Percentiles rank a stretch among this genome's conserved stretches.
These are phyloP conservation scores for Zygotorulaspora mrakii DNA, from an alignment of 1,139 yeast genomes.

Conservation along the genomic window DNA sequence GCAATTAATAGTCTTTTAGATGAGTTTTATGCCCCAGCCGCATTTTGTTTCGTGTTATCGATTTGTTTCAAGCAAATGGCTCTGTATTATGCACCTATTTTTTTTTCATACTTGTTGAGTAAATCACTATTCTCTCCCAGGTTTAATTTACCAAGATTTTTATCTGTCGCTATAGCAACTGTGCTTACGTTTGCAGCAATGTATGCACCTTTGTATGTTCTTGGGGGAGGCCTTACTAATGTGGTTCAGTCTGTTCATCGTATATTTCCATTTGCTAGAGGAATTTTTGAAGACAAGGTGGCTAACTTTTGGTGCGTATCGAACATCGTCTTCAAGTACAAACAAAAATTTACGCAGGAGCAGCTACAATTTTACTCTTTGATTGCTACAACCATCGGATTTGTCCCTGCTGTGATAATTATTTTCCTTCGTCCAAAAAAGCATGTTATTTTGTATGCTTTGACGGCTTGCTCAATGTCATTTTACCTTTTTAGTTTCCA, in stretches of 20 bases:
- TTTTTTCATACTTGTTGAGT: constrained; percentile 59
- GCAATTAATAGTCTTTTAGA: constrained; percentile 64
- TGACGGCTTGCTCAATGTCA: constrained; percentile 81
- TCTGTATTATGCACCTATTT: constrained; percentile 83
- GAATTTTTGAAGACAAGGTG: constrained; percentile 96
- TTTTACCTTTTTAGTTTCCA: constrained; percentile 90
- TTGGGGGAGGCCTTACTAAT: constrained; percentile 42
- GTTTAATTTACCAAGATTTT: constrained; percentile 48
- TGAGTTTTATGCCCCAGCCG: constrained; percentile 62
- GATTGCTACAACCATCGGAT: constrained; percentile 57
- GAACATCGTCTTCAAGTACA: constrained; percentile 72
- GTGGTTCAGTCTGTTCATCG: constrained; percentile 49
- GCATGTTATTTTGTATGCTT: constrained; percentile 61
- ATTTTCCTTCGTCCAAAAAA: constrained; percentile 53
- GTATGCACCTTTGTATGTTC: constrained; percentile 59
- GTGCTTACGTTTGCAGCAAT: constrained; percentile 49
- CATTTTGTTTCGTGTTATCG: constrained; percentile 75
- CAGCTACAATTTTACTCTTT: constrained; percentile 65
- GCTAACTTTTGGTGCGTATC: constrained; percentile 96
- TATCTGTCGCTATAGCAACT: constrained; percentile 62
- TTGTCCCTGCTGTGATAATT: constrained; percentile 60
- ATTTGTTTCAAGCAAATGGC: constrained; percentile 94
- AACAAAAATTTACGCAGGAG: constrained; percentile 48
- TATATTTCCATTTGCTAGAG: constrained; percentile 88
- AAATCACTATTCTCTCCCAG: constrained; percentile 37